Conservation (phyloP, 2,329 filamentous ascomycete genomes). For the Tolypocladium album region DNA sequence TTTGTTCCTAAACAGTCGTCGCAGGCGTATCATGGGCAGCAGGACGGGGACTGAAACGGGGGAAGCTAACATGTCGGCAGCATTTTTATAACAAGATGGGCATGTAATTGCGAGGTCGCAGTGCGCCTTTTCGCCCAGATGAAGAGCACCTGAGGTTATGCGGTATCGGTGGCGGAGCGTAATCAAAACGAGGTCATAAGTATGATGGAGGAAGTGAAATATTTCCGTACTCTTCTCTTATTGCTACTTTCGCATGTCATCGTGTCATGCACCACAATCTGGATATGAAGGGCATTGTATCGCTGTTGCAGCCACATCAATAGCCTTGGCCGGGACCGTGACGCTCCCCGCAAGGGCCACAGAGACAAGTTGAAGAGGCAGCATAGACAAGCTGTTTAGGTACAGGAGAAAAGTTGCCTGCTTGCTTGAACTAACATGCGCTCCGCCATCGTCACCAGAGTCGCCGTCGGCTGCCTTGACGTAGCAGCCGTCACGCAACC, state of each 20-base stretch:
- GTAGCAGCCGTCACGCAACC: too few species aligned
- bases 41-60: constrained; percentile 10
- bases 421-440: too few species aligned
- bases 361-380: too few species aligned
- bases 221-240: neutral
- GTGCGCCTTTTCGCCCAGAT: neutral
- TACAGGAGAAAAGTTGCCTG: too few species aligned
- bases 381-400: too few species aligned
- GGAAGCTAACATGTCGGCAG: constrained; percentile 16
- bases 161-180: neutral
- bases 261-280: too few species aligned
- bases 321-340: too few species aligned
- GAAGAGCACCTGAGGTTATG: neutral
- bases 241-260: neutral
- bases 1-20: constrained; percentile 38
- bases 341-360: too few species aligned
- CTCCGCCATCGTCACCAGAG: too few species aligned
- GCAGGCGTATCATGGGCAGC: constrained; percentile 27
- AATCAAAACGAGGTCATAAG: neutral
- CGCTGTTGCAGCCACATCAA: constrained; percentile 1
- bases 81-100: constrained; percentile 16
- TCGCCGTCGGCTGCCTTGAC: too few species aligned
- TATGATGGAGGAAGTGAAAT: neutral
- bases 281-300: neutral
- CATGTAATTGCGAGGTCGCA: neutral